phyloP scores from a whole-genome alignment of 2,329 filamentous ascomycete genomes.

The Acrodontium crateriforme region DNA sequence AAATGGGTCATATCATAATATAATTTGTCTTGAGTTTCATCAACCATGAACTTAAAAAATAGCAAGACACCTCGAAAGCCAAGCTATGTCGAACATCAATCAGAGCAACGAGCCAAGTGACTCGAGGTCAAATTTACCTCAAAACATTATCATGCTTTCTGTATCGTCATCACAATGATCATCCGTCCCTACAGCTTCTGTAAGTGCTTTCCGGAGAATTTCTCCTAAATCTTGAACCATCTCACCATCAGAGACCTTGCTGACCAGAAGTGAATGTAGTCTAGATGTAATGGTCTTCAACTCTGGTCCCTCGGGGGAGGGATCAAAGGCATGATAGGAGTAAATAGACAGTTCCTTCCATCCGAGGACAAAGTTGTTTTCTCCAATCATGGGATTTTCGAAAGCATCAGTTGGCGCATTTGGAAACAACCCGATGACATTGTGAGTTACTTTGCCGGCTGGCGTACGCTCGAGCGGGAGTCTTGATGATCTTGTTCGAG shows the following conservation, averaged over 20 bases:
- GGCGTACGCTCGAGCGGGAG: slow-evolving; percentile 28
- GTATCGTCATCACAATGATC: neutral
- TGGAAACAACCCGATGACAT: too few species aligned
- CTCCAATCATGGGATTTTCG: neutral
- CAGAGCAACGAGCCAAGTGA: neutral
- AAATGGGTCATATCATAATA: too few species aligned
- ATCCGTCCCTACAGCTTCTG: neutral
- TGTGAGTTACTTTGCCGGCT: slow-evolving; percentile 11
- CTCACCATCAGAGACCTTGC: slow-evolving; percentile 10
- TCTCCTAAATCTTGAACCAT: slow-evolving; percentile 11
- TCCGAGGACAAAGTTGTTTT: slow-evolving; percentile 1
- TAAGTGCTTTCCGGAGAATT: slow-evolving; percentile 3
- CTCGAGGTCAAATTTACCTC: neutral
- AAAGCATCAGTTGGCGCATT: neutral
- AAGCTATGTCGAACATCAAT: neutral
- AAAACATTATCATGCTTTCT: slow-evolving; percentile 1
- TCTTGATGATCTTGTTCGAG: slow-evolving; percentile 22
- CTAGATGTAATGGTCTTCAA: slow-evolving; percentile 6
- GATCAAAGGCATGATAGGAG: slow-evolving; percentile 5
- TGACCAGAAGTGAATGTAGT: slow-evolving; percentile 9
- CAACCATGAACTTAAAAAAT: too few species aligned
- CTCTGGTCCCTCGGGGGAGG: slow-evolving; percentile 3
- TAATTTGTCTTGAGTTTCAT: too few species aligned
- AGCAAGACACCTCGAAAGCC: too few species aligned
- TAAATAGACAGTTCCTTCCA: slow-evolving; percentile 15